Evolutionary conservation across 345 rosid species (phyloP).

Genomic region (Melastoma malabathricum): DNA sequence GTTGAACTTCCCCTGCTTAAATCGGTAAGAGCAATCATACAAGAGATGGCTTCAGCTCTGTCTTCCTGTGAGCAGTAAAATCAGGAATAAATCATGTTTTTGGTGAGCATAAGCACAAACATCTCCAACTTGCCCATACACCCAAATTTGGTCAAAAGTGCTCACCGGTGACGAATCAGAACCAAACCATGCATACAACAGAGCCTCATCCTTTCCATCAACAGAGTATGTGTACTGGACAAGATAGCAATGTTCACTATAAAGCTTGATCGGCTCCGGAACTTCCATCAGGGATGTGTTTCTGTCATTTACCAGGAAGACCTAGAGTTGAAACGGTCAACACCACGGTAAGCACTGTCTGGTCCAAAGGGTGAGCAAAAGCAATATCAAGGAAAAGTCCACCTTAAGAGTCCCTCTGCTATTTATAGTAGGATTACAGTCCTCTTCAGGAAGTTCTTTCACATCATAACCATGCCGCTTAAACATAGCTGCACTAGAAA

Average conservation of each 20-base stretch:
- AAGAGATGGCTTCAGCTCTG: constrained; percentile 45
- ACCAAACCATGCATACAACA: constrained; percentile 71
- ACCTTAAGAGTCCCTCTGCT: constrained; percentile 53
- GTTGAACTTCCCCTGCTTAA: constrained; percentile 47
- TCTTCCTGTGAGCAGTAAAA: constrained; percentile 45
- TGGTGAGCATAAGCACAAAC: neutral
- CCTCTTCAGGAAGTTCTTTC: constrained; percentile 67
- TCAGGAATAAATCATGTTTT: neutral
- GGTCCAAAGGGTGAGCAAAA: neutral
- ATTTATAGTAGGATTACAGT: constrained; percentile 29
- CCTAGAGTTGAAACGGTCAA: constrained; percentile 29
- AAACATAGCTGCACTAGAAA: constrained; percentile 44
- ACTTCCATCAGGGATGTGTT: constrained; percentile 37
- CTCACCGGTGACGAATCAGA: constrained; percentile 45
- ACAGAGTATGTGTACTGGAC: constrained; percentile 46
- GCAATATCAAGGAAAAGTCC: constrained; percentile 8
- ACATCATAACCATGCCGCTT: constrained; percentile 66
- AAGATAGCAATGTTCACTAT: constrained; percentile 66
- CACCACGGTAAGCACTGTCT: neutral
- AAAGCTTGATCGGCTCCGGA: constrained; percentile 59
- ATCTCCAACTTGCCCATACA: too few species aligned
- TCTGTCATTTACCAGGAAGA: constrained; percentile 53
- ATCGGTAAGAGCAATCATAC: constrained; percentile 33
- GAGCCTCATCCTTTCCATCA: constrained; percentile 37
- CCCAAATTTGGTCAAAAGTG: constrained; percentile 2